Evolutionary conservation across 179 eudicot genomes (phyloP), one percentile per base, ranked within the genome.

Genomic region (Pouteria campechiana): DNA sequence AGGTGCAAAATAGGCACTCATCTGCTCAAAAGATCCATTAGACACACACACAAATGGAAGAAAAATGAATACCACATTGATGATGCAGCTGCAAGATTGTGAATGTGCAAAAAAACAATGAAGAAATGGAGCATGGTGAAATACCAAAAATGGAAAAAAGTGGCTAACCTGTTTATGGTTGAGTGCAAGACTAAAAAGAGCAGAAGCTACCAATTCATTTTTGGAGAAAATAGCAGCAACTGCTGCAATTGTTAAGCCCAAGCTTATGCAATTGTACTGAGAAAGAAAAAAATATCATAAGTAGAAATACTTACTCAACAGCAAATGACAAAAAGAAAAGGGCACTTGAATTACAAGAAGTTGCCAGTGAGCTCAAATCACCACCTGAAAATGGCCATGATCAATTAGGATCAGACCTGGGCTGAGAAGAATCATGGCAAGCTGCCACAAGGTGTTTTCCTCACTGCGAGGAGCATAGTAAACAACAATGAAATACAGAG

Each of bases 1-100:
- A 56, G 96, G 96, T n/a, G 98, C 98, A 65, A 65, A 82, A 70
- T 90, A 90, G 48, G 90, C 82, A 70, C 96, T 82, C 98, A 90
- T 90, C 96, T 86, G 85, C 63, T 64, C 15, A 37, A 43, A 59
- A 34, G n/a, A n/a, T n/a, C n/a, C n/a, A n/a, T n/a, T n/a, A n/a
- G n/a, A n/a, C n/a, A 53, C n/a, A 61, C 52, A 16, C 3, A 13
- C 37, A 41, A 5, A 17, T 23, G 18, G 50, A 16, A 20, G 37
- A 55, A 25, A 27, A 38, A 56, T 30, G 17, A 41, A 44, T 50
- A 46, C 20, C 25, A 46, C 21, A 6, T 34, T n/a, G 14, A 30
- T 29, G 20, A 22, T 17, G 27, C 27, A 1, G 21, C 7, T 14
- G 4, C 18, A 20, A 9, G 6, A 24, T 33, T 7, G n/a, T 14